A percentile compares a stretch with the other conserved stretches of the same genome.
These are phyloP conservation scores for Bisporella sp. DNA, from an alignment of 2,329 filamentous ascomycete genomes.

Conservation along the genomic window DNA sequence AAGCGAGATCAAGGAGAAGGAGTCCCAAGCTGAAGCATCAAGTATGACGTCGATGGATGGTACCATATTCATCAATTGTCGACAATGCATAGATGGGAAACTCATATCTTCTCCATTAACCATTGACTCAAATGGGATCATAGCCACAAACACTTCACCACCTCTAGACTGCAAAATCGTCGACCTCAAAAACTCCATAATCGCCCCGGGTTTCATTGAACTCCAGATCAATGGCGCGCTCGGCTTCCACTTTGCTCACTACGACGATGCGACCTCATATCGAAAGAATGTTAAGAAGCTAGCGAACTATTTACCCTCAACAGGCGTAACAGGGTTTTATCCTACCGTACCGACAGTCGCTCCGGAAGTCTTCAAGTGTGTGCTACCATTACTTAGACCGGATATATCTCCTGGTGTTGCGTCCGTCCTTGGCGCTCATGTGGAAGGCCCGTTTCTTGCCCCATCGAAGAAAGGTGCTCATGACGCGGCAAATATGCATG, in stretches of 20 bases:
- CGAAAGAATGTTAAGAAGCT: conserved; percentile 35
- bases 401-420: conserved; percentile 35
- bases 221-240: conserved; percentile 42
- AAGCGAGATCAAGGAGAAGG: too few species aligned
- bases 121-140: conserved; percentile 15
- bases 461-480: conserved; percentile 47
- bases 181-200: conserved; percentile 41
- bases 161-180: conserved; percentile 12
- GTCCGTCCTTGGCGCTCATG: conserved; percentile 47
- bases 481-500: conserved; percentile 20
- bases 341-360: conserved; percentile 45
- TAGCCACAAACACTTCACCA: conserved; percentile 19
- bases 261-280: conserved; percentile 32
- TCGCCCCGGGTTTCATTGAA: conserved; percentile 48
- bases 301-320: conserved; percentile 40
- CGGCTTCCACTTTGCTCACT: conserved; percentile 48
- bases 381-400: conserved; percentile 40
- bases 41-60: too few species aligned
- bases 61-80: conserved; percentile 18
- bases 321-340: conserved; percentile 47
- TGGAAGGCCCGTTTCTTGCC: conserved; percentile 48
- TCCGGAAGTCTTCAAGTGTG: conserved; percentile 33
- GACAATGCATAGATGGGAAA: conserved; percentile 17
- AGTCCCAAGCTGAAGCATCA: too few species aligned
- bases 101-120: conserved; percentile 16